A percentile compares a stretch with the other conserved stretches of the same genome.
These are phyloP conservation scores for Leucosporidium scottii DNA, from an alignment of 768 basidiomycete genomes.

Conservation along the genomic window DNA sequence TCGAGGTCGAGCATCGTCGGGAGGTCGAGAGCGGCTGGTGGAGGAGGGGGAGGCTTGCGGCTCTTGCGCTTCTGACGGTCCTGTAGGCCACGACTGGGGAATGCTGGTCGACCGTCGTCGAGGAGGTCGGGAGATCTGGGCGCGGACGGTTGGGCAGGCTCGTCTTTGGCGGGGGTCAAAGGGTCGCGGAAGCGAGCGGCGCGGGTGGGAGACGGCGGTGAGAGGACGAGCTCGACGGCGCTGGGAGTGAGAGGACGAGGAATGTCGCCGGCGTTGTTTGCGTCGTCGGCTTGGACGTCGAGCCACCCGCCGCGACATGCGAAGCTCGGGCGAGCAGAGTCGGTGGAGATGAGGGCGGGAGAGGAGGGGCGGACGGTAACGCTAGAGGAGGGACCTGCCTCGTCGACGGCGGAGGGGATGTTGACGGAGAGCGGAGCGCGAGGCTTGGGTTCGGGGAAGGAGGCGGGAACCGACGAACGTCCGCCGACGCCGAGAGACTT, in stretches of 20 bases:
- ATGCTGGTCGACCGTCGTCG: background rate
- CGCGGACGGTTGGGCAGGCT: background rate
- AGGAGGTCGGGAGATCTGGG: slow-evolving; percentile 3
- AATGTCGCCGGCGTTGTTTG: too few relatives aligned
- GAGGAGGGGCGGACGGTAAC: background rate
- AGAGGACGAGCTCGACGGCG: slow-evolving; percentile 7
- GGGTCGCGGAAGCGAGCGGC: background rate
- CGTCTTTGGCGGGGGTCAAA: background rate
- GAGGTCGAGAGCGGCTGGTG: slow-evolving; percentile 17
- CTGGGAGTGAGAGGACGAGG: background rate
- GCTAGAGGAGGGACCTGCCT: background rate
- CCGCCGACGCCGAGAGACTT: slow-evolving; percentile 26
- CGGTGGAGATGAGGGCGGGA: background rate
- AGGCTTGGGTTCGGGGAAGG: background rate
- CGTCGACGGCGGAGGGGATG: background rate
- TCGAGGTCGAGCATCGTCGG: slow-evolving; percentile 30
- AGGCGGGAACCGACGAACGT: background rate
- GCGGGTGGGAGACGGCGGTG: slow-evolving; percentile 21
- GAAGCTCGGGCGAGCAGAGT: background rate
- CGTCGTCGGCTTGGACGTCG: too few relatives aligned
- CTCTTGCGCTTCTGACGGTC: background rate
- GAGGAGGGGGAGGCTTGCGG: slow-evolving; percentile 19
- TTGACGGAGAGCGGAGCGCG: slow-evolving; percentile 2
- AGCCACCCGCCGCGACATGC: background rate
- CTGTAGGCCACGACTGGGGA: background rate